Percentiles rank a stretch among this genome's conserved stretches.
phyloP scores from a whole-genome alignment of 768 basidiomycete species.

The Amanita thiersii region DNA sequence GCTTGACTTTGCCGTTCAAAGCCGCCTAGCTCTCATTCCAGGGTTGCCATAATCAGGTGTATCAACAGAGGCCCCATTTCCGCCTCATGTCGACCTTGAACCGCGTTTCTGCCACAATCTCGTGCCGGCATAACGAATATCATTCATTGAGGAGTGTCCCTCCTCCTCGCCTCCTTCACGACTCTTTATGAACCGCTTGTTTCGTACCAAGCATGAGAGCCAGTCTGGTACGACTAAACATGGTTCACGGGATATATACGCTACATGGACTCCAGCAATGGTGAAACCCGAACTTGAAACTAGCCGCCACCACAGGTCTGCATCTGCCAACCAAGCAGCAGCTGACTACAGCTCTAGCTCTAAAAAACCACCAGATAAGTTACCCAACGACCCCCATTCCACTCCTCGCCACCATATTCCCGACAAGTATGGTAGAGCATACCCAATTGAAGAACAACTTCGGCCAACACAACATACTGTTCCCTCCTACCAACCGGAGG shows the following conservation, averaged over 20 bases:
- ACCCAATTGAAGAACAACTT: too few species aligned
- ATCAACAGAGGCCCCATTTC: conserved; percentile 20
- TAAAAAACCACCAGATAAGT: conserved; percentile 20
- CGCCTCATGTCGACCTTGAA: conserved; percentile 52
- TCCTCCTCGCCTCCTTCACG: conserved; percentile 1
- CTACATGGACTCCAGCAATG: conserved; percentile 22
- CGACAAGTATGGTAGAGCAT: conserved; percentile 9
- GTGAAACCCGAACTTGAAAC: conserved; percentile 17
- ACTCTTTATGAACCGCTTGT: conserved; percentile 39
- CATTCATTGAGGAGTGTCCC: conserved; percentile 3
- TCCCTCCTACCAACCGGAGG: conserved; percentile 13
- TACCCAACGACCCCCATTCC: conserved; percentile 21
- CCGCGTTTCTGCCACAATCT: conserved; percentile 14
- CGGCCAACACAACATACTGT: too few species aligned
- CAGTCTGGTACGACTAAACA: conserved; percentile 33
- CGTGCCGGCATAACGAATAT: neutral
- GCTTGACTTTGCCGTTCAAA: neutral
- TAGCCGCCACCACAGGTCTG: conserved; percentile 17
- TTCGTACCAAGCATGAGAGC: conserved; percentile 37
- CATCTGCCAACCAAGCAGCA: conserved; percentile 15
- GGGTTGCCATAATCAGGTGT: conserved; percentile 14
- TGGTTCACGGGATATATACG: conserved; percentile 27
- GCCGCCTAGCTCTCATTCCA: neutral
- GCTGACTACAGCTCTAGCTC: conserved; percentile 13
- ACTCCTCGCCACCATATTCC: conserved; percentile 11